A percentile compares a stretch with the other conserved stretches of the same genome.
Evolutionary conservation across 2,329 filamentous ascomycete genomes (phyloP).

Genomic region (Salinomyces thailandicus): DNA sequence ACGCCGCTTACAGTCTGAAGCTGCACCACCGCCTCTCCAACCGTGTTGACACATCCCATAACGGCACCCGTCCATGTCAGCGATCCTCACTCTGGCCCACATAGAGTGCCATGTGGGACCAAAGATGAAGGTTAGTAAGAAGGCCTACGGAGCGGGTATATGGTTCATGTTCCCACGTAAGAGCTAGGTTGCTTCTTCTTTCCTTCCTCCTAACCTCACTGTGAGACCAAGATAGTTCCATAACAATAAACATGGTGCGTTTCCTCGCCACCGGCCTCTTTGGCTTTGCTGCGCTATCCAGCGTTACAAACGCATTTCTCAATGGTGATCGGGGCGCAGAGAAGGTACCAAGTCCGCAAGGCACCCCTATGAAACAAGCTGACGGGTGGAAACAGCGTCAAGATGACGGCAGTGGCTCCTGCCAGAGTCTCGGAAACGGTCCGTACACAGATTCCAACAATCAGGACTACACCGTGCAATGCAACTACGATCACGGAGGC

Average conservation of each 20-base stretch:
- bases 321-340: no score
- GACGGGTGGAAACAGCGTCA: no score
- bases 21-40: not conserved
- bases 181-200: not conserved
- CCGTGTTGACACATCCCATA: no score
- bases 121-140: not conserved
- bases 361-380: no score
- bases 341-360: no score
- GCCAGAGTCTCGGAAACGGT: slow-evolving; percentile 5
- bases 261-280: slow-evolving; percentile 2
- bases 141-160: not conserved
- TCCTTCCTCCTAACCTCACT: not conserved
- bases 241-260: slow-evolving; percentile 5
- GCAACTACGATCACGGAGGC: slow-evolving; percentile 2
- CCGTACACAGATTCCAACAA: slow-evolving; percentile 6
- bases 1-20: no score
- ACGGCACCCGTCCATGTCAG: no score
- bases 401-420: slow-evolving; percentile 8
- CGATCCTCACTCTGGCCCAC: no score
- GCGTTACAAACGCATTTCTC: slow-evolving; percentile 1
- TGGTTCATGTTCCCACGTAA: not conserved
- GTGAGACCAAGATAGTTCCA: not conserved
- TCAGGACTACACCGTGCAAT: slow-evolving; percentile 3
- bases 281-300: slow-evolving; percentile 5
- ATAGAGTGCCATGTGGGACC: not conserved